These are phyloP conservation scores for Trichophyton simii DNA, from an alignment of 2,329 filamentous ascomycete genomes.

Conservation along the genomic window DNA sequence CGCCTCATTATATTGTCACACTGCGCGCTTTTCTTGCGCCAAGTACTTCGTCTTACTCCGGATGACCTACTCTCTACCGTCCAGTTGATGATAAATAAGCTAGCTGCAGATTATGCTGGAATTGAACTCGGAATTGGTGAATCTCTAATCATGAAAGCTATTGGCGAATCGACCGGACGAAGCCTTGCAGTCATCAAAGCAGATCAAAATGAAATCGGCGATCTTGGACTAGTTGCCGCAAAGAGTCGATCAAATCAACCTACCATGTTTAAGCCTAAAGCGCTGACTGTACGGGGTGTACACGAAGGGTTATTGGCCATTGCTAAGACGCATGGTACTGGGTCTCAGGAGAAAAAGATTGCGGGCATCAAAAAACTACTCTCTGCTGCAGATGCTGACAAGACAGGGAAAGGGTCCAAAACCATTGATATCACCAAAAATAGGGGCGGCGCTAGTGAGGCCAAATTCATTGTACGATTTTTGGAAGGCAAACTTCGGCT, in stretches of 20 bases:
- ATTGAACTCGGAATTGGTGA: constrained; percentile 98
- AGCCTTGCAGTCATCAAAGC: constrained; percentile 82
- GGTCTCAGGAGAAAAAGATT: constrained; percentile 81
- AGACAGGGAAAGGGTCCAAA: constrained; percentile 52
- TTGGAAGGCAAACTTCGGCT: constrained; percentile 87
- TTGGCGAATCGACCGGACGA: constrained; percentile 85
- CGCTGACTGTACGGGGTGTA: constrained; percentile 73
- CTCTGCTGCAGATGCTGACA: constrained; percentile 70
- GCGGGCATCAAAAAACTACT: constrained; percentile 91
- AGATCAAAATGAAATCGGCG: constrained; percentile 92
- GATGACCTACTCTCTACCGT: constrained; percentile 78
- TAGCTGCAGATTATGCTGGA: constrained; percentile 90
- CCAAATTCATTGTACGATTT: constrained; percentile 86
- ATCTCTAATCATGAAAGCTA: constrained; percentile 96
- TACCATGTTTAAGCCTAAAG: constrained; percentile 96
- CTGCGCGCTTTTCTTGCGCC: constrained; percentile 79
- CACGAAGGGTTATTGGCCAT: constrained; percentile 80
- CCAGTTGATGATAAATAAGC: constrained; percentile 93
- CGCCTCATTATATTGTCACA: constrained; percentile 77
- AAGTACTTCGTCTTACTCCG: constrained; percentile 85
- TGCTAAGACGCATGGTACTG: constrained; percentile 73
- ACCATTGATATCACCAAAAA: constrained; percentile 73
- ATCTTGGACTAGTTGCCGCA: constrained; percentile 84
- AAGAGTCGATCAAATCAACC: constrained; percentile 92
- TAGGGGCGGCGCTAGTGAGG: constrained; percentile 87